Evolutionary conservation across 2,329 filamentous ascomycete species (phyloP), one percentile per base, ranked within the genome.

Genomic region (Ceratocystis huliohia): DNA sequence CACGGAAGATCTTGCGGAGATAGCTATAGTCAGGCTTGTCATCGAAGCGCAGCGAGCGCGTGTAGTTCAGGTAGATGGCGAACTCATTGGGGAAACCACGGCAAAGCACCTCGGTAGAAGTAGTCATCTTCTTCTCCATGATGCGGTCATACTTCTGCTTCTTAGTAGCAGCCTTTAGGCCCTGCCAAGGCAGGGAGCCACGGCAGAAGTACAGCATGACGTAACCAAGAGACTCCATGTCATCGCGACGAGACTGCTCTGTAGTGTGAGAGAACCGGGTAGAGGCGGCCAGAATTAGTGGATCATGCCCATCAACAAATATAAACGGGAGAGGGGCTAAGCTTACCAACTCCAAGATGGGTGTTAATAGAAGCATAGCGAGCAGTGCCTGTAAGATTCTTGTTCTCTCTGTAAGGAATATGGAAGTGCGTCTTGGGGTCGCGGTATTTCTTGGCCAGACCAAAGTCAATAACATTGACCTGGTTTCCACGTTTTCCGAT

Each of bases 81-180:
- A 99, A 99, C 80, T 99, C 94, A 78, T 97, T 96, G 73, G 94
- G 94, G 82, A 99, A 97, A 71, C 94, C 94, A 77, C 93, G 91
- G 87, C 94, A 99, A 63, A 99, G 89, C 62, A 96, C 92, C 79
- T 99, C 93, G 72, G 93, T 97, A 7, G 94, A 92, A 2, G 94
- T 99, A 15, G 94, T 99, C 94, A 97, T 97, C 90, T 99, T 99
- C 88, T 99, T 99, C 84, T 99, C 94, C 93, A 97, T 97, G 80
- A 99, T 99, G 71, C 93, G 87, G 80, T 99, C 94, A 76, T 99
- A 97, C 82, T 99, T 99, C 82, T 97, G 93, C 87, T 96, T 96
- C 87, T 96, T 96, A 71, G 92, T 96, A 72, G 93, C 93, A 80
- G 93, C 93, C 85, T 96, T 96, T 66, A 96, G 83, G 67, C 94